Conservation (phyloP, 495 filamentous ascomycete species). For the Hyphodiscus hymeniophilus region DNA sequence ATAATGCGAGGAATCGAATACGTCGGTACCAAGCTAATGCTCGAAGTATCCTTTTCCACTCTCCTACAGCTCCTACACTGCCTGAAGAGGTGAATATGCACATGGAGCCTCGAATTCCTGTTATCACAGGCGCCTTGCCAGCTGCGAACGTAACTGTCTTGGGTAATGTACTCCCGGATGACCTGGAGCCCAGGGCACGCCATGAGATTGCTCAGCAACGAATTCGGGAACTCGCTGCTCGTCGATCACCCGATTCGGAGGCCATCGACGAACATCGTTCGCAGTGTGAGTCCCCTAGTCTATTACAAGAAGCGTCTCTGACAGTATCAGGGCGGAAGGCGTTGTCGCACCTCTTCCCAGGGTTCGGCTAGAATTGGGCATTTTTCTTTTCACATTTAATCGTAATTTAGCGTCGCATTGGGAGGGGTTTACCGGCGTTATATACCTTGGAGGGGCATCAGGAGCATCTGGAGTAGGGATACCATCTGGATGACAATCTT, state of each 20-base stretch:
- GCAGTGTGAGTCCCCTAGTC: constrained; percentile 13
- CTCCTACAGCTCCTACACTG: not conserved
- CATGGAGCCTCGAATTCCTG: constrained; percentile 6
- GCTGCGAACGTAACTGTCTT: not conserved
- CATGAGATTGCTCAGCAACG: constrained; percentile 8
- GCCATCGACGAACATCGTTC: not conserved
- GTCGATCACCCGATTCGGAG: constrained; percentile 10
- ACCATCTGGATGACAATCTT: not conserved
- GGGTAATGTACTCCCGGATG: not conserved
- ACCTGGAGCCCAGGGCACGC: not conserved
- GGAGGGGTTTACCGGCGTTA: not conserved
- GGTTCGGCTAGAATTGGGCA: constrained; percentile 5
- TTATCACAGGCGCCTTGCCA: constrained; percentile 4
- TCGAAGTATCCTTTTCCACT: not conserved
- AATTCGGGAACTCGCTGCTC: constrained; percentile 13
- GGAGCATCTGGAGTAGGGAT: too few relatives aligned
- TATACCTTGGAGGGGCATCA: not conserved
- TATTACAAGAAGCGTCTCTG: not conserved
- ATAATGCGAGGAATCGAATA: not conserved
- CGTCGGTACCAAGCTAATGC: not conserved
- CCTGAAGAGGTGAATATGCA: not conserved
- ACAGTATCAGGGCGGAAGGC: constrained; percentile 10
- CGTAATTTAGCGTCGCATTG: constrained; percentile 9
- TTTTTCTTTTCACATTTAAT: constrained; percentile 1
- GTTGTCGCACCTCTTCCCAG: constrained; percentile 10